A percentile compares a stretch with the other conserved stretches of the same genome.
Conservation (phyloP, 192 early-diverging fungal genomes). For the Thoreauomyces humboldtii region DNA sequence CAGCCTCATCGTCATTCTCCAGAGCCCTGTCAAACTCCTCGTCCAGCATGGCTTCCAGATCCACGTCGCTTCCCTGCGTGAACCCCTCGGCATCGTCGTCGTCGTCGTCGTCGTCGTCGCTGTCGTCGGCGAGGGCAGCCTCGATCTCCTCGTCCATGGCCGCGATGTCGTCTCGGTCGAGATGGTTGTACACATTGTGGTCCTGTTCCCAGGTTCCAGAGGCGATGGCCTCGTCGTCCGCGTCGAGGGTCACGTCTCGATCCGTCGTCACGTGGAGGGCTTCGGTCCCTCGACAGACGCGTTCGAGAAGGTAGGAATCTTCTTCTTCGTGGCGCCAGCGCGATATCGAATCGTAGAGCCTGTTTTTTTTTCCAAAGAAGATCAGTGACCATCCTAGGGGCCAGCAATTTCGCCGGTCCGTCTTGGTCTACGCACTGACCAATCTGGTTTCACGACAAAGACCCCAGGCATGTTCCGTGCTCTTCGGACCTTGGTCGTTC, state of each 20-base stretch:
- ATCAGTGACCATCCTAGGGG: not conserved
- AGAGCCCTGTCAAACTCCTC: not conserved
- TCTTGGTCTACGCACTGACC: conserved; percentile 30
- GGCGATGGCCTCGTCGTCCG: conserved; percentile 13
- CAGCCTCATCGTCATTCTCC: not conserved
- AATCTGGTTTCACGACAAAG: conserved; percentile 57
- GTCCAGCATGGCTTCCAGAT: not conserved
- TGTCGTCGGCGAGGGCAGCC: not conserved
- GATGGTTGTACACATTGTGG: not conserved
- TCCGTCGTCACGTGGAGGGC: conserved; percentile 30
- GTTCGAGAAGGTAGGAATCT: conserved; percentile 55
- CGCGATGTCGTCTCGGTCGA: not conserved
- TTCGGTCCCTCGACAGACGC: conserved; percentile 11
- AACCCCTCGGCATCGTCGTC: not conserved
- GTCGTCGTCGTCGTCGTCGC: conserved; percentile 16
- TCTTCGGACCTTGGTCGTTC: conserved; percentile 57
- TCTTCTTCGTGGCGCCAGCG: conserved; percentile 75
- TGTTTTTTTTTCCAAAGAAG: too few relatives aligned
- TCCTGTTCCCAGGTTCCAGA: conserved; percentile 18
- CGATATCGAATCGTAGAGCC: conserved; percentile 71
- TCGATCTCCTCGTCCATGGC: conserved; percentile 2
- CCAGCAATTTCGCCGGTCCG: not conserved
- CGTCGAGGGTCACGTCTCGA: conserved; percentile 31
- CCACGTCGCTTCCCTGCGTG: not conserved
- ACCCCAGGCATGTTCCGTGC: conserved; percentile 39